Evolutionary conservation across 2,329 filamentous ascomycete genomes (phyloP), one percentile per base, ranked within the genome.

Genomic region (Fusarium proliferatum): DNA sequence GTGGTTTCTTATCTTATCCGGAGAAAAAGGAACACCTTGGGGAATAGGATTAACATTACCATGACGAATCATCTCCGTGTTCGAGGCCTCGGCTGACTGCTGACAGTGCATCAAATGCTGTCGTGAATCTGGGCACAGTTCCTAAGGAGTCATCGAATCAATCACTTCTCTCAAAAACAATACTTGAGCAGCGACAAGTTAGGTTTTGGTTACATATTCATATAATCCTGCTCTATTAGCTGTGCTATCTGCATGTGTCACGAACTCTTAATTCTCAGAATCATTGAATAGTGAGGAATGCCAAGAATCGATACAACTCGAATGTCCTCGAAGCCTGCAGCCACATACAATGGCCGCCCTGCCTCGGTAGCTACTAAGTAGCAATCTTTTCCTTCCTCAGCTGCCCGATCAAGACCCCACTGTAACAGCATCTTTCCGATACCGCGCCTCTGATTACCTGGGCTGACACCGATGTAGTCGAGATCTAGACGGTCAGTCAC

Each of bases 281-380:
- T 68, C 65, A 68, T 68, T 0, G 64, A 68, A 26, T 68, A 68
- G 21, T 68, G 65, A n/a, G 64, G 64, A 21, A 68, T 63, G 2
- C 48, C 64, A 2, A 68, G 15, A 21, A 68, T 63, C 3, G 23
- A 43, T 21, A 68, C 16, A 19, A 57, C 48, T 6, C 64, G 48
- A 28, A 62, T 5, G 30, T 62, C 42, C 9, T 68, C n/a, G 12
- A 68, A 68, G 2, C 65, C 64, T 2, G 56, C 42, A 15, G 48
- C 64, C 26, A 55, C 16, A 23, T 68, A 68, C 13, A 68, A 11
- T 6, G 65, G 64, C 5, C 42, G 36, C 2, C 65, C 65, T 23
- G 65, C 65, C 33, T 55, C 56, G 6, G 65, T 68, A 10, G 65
- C 65, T 19, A 68, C 15, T 6, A 68, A 23, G 12, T 68, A 68